These are phyloP conservation scores for Ceratocystis smalleyi DNA, from an alignment of 2,329 filamentous ascomycete species.

Conservation along the genomic window DNA sequence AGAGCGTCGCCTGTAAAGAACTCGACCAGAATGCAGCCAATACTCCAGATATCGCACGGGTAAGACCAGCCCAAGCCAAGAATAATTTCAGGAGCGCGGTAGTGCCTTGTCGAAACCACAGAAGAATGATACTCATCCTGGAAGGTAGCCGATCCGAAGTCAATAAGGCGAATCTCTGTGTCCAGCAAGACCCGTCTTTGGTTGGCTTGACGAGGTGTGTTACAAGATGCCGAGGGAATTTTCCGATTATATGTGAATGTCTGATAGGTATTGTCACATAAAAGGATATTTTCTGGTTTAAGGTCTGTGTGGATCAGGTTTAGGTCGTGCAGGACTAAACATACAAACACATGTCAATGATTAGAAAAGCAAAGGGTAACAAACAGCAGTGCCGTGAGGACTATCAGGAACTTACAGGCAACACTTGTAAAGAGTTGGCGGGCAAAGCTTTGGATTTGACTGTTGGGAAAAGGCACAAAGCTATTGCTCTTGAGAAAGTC, in stretches of 20 bases:
- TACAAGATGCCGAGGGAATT: conserved; percentile 51
- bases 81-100: conserved; percentile 55
- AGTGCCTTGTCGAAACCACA: conserved; percentile 54
- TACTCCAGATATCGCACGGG: conserved; percentile 60
- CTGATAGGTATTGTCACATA: conserved; percentile 50
- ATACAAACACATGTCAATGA: neutral
- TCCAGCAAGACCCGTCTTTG: conserved; percentile 50
- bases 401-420: conserved; percentile 53
- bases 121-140: conserved; percentile 60
- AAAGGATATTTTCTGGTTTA: conserved; percentile 55
- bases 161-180: conserved; percentile 54
- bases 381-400: no score
- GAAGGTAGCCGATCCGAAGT: conserved; percentile 58
- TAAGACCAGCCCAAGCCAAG: conserved; percentile 56
- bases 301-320: conserved; percentile 88
- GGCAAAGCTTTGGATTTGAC: conserved; percentile 94
- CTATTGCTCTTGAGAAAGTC: conserved; percentile 92
- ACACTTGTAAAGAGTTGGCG: conserved; percentile 95
- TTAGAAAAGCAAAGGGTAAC: neutral
- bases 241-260: conserved; percentile 56
- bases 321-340: conserved; percentile 76
- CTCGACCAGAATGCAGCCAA: conserved; percentile 56
- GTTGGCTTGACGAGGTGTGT: conserved; percentile 43
- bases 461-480: conserved; percentile 95
- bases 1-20: conserved; percentile 57